Base-by-base conservation (phyloP, 306 rosid genomes). In the Quercus wislizeni region DNA sequence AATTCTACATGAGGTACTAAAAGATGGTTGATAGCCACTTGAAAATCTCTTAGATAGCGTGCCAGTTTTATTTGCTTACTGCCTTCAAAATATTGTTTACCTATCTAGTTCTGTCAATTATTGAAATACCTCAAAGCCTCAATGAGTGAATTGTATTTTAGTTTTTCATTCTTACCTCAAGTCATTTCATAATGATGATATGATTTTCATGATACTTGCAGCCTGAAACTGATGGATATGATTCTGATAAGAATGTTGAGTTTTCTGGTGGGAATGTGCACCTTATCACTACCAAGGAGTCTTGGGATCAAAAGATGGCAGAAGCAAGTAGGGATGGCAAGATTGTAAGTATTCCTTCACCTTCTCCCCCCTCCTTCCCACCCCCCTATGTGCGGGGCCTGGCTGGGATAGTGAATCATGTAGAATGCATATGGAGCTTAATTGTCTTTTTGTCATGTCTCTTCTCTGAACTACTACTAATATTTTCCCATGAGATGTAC, bases 221-320 rank as follows among this genome's bases (percentile, higher is more conserved):
- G 97, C 0, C 73, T 84, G 80, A 35, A 71, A 23, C 79, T 33
- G 76, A 13, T 69, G 94, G 79, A 54, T 73, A 80, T 23, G 95
- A 84, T 19, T 85, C 94, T 80, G 97, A 90, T 55, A 87, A 91
- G 62, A 54, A 82, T 59, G 86, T 79, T 76, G 94, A 91, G 73
- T 91, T 90, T 82, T 83, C 92, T 58, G 70, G 86, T 25, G 98
- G 91, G 27, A 95, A 93, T 67, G 96, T 95, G 81, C 80, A 82
- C 79, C 88, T 93, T 79, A 88, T 95, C 83, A 88, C 90, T 81
- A 88, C 94, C 77, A 74, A 74, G 78, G 99, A 95, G 85, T 54
- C 83, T 62, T 95, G 99, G 99, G 96, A 93, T 25, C 90, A 86
- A 83, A 90, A 90, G 87, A 10, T 95, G 90, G 96, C 82, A 85